Percentiles rank a stretch among this genome's conserved stretches.
Conservation (phyloP, 768 basidiomycete genomes). For the Rhodotorula toruloides region DNA sequence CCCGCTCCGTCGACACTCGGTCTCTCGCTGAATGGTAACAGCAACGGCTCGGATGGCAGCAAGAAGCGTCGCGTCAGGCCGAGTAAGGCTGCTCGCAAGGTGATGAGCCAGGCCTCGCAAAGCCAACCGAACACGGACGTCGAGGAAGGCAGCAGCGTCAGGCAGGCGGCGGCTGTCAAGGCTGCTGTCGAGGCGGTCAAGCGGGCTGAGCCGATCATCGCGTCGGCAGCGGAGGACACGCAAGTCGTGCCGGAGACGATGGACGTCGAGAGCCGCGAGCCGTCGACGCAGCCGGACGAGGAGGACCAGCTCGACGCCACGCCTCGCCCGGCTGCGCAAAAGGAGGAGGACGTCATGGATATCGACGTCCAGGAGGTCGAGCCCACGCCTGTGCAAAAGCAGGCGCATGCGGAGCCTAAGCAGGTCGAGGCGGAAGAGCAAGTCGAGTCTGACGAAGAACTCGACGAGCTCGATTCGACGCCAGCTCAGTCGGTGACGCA, state of each 20-base stretch:
- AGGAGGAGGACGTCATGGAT: no score
- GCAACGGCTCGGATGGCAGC: neutral
- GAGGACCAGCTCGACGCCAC: slow-evolving; percentile 19
- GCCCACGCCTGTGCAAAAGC: no score
- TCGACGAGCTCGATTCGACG: slow-evolving; percentile 13
- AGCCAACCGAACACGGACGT: no score
- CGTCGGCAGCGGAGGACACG: neutral
- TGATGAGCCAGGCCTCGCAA: neutral
- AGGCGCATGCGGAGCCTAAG: neutral
- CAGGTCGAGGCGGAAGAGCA: neutral
- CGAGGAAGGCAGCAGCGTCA: neutral
- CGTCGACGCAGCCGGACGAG: neutral
- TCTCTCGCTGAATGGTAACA: no score
- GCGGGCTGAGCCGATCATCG: no score
- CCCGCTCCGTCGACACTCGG: no score
- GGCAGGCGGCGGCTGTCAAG: no score
- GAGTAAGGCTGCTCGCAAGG: neutral
- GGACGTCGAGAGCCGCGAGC: neutral
- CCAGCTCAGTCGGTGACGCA: neutral
- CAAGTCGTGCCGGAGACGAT: neutral
- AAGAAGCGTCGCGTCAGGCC: slow-evolving; percentile 2
- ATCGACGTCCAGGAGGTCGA: no score
- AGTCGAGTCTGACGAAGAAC: neutral
- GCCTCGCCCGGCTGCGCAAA: no score
- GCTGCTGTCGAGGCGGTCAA: no score